Evolutionary conservation across 139 green algal genomes (phyloP), one percentile per base, ranked within the genome.

Genomic region (Micractinium sp.): DNA sequence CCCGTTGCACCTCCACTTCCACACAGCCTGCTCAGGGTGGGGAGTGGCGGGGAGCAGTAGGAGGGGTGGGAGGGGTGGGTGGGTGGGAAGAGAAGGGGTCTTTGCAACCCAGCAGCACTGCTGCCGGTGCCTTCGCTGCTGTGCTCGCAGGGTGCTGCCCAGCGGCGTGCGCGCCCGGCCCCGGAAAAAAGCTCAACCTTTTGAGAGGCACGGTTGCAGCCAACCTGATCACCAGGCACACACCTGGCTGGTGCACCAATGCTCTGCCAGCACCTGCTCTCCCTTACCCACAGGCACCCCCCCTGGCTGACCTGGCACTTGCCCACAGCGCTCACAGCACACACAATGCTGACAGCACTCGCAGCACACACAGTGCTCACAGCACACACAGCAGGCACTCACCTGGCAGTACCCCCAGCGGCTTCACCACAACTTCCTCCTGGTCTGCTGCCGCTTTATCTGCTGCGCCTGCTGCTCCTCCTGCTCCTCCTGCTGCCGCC

Each of bases 1-100:
- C 87, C 22, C 67, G 74, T 33, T 90, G 76, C n/a, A 90, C 74
- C 77, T 90, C 87, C n/a, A 90, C n/a, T 12, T 90, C 87, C 3
- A 53, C 60, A 20, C 87, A 90, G 82, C 80, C 87, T 79, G 74
- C 36, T 35, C n/a, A 16, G 15, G 39, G 41, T 12, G 27, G 41
- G 35, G 31, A 33, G 29, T 38, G 71, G 71, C 29, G 5, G 29
- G 71, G 25, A 12, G 67, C 14, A 9, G 22, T 5, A 27, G 71
- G 13, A 33, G 71, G 71, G 29, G 71, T 75, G 23, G 67, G 25
- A 75, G 33, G 20, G 25, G 47, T 16, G 67, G 67, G 67, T 12
- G 23, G 67, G 20, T 5, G 20, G 20, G 23, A 75, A 2, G 4
- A 1, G 22, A 56, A 56, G 47, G 5, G 47, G 9, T 56, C 47